Evolutionary conservation across 441 rosid species (phyloP).

Genomic region (Populus hybrid): DNA sequence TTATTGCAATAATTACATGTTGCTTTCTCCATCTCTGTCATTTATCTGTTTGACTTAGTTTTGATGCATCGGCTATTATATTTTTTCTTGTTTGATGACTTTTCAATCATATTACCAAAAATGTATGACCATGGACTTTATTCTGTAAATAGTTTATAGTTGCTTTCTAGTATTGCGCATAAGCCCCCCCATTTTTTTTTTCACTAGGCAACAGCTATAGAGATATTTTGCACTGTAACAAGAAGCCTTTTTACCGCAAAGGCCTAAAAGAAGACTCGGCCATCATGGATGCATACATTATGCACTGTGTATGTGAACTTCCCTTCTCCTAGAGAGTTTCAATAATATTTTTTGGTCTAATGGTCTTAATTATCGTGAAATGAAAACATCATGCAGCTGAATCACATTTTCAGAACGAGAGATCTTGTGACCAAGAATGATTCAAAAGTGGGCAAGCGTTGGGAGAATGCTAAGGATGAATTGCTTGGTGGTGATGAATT

Average conservation of each 20-base stretch:
- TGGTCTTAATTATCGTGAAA: slow-evolving; percentile 13
- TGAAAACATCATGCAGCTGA: slow-evolving; percentile 60
- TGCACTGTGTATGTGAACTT: slow-evolving; percentile 69
- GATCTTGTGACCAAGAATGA: slow-evolving; percentile 80
- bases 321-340: slow-evolving; percentile 15
- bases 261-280: slow-evolving; percentile 78
- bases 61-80: neutral
- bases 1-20: neutral
- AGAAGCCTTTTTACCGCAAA: slow-evolving; percentile 78
- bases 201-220: slow-evolving; percentile 68
- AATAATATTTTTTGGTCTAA: slow-evolving; percentile 7
- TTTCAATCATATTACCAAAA: neutral
- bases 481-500: slow-evolving; percentile 50
- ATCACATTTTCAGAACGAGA: slow-evolving; percentile 76
- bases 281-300: slow-evolving; percentile 72
- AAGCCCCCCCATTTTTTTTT: slow-evolving; percentile 1
- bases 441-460: slow-evolving; percentile 59
- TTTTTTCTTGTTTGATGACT: neutral
- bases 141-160: neutral
- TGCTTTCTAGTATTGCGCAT: slow-evolving; percentile 19
- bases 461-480: slow-evolving; percentile 45
- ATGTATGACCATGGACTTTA: neutral
- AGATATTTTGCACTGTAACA: slow-evolving; percentile 82
- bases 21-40: neutral
- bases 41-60: neutral